Conservation (phyloP, 345 rosid species). For the Excoecaria agallocha region DNA sequence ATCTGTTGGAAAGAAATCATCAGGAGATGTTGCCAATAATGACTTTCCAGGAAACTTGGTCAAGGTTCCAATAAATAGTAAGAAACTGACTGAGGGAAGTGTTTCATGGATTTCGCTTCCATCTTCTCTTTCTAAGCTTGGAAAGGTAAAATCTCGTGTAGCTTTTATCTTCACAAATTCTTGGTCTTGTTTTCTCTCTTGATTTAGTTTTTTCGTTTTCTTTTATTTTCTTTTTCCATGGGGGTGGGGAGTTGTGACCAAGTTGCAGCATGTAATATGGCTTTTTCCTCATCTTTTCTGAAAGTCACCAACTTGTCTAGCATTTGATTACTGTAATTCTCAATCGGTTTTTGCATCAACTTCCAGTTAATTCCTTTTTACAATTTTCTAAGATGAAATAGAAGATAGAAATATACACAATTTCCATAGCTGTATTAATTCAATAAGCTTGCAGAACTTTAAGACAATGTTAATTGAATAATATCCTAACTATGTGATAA, state of each 20-base stretch:
- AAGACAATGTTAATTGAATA: neutral
- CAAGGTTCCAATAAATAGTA: conserved; percentile 63
- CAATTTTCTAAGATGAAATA: neutral
- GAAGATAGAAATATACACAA: neutral
- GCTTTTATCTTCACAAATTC: conserved; percentile 21
- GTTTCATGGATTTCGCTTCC: conserved; percentile 80
- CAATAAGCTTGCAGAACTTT: neutral
- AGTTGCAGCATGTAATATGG: neutral
- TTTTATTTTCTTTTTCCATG: neutral
- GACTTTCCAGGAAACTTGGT: conserved; percentile 73
- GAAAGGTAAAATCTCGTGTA: conserved; percentile 58
- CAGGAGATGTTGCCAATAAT: conserved; percentile 43
- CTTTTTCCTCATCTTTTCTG: conserved; percentile 13
- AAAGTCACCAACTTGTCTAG: neutral
- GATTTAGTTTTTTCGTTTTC: neutral
- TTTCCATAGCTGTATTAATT: neutral
- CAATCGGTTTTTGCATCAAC: neutral
- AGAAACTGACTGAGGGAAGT: conserved; percentile 61
- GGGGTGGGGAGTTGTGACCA: neutral
- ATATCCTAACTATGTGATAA: neutral
- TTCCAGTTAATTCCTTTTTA: conserved; percentile 3
- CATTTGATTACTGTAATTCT: neutral
- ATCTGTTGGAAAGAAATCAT: conserved; percentile 47
- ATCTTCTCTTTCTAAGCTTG: conserved; percentile 76
- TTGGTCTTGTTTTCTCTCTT: neutral